Conservation (phyloP, 805 yeast species). For the Starmerella scarabaei region DNA sequence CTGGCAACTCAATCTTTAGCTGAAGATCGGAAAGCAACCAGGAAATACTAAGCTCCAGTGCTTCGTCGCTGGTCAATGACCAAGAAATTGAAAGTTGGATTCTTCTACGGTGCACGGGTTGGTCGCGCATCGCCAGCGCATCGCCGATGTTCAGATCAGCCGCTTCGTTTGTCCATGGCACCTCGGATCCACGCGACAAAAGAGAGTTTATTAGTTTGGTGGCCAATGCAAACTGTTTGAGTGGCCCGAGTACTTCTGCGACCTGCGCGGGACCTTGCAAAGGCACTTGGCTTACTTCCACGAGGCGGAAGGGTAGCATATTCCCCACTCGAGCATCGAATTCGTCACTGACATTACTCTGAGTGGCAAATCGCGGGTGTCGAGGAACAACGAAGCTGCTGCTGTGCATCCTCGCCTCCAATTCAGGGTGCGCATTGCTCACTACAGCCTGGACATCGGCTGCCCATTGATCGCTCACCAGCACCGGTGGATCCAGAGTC, state of each 20-base stretch:
- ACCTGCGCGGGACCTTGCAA: slow-evolving; percentile 23
- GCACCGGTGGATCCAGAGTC: slow-evolving; percentile 28
- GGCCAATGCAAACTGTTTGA: slow-evolving; percentile 17
- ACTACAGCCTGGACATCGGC: slow-evolving; percentile 10
- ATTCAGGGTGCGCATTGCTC: slow-evolving; percentile 3
- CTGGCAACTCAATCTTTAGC: slow-evolving; percentile 1
- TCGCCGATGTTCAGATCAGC: slow-evolving; percentile 22
- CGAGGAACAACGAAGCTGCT: slow-evolving; percentile 9
- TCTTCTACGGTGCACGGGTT: slow-evolving; percentile 13
- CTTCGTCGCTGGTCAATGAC: neutral
- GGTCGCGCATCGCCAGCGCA: slow-evolving; percentile 18
- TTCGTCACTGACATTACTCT: slow-evolving; percentile 7
- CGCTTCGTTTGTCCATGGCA: slow-evolving; percentile 9
- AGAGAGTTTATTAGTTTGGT: slow-evolving; percentile 13
- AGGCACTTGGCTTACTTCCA: slow-evolving; percentile 22
- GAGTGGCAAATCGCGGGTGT: slow-evolving; percentile 16
- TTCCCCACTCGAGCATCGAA: slow-evolving; percentile 21
- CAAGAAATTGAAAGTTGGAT: slow-evolving; percentile 6
- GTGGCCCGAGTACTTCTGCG: slow-evolving; percentile 18
- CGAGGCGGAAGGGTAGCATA: slow-evolving; percentile 22
- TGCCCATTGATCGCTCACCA: slow-evolving; percentile 18
- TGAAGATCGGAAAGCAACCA: slow-evolving; percentile 10
- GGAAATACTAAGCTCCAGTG: slow-evolving; percentile 1
- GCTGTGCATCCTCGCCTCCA: slow-evolving; percentile 11
- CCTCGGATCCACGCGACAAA: slow-evolving; percentile 11